Percentiles rank a stretch among this genome's conserved stretches.
phyloP scores from a whole-genome alignment of 768 basidiomycete genomes.

The Lactarius pseudohatsudake region DNA sequence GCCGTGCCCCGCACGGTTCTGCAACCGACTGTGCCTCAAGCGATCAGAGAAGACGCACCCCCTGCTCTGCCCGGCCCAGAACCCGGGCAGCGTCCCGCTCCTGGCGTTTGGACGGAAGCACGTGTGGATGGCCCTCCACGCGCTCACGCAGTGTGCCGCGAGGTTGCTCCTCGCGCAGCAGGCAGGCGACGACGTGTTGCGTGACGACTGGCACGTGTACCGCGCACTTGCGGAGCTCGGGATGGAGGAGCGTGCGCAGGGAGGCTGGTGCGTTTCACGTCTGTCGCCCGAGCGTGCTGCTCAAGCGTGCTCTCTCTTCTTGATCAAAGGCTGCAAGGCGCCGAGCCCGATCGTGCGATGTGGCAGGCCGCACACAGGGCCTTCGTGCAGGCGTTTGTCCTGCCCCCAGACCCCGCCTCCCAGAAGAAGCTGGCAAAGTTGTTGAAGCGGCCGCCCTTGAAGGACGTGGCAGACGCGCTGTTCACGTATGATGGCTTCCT shows the following conservation, averaged over 20 bases:
- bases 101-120: slow-evolving; percentile 57
- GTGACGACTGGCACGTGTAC: slow-evolving; percentile 55
- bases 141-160: slow-evolving; percentile 65
- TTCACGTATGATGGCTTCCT: slow-evolving; percentile 81
- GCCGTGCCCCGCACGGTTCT: slow-evolving; percentile 67
- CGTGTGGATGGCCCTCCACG: slow-evolving; percentile 76
- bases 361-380: slow-evolving; percentile 69
- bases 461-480: slow-evolving; percentile 53
- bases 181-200: slow-evolving; percentile 43
- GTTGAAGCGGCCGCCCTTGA: slow-evolving; percentile 49
- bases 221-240: slow-evolving; percentile 68
- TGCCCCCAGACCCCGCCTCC: slow-evolving; percentile 49
- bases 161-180: slow-evolving; percentile 57
- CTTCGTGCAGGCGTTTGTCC: slow-evolving; percentile 60
- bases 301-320: too few species aligned
- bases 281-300: slow-evolving; percentile 14
- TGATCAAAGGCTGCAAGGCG: slow-evolving; percentile 36
- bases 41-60: slow-evolving; percentile 66
- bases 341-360: slow-evolving; percentile 58
- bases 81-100: slow-evolving; percentile 64
- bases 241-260: slow-evolving; percentile 62
- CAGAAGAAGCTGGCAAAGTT: slow-evolving; percentile 59
- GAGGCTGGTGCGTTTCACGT: slow-evolving; percentile 42
- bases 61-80: slow-evolving; percentile 71
- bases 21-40: slow-evolving; percentile 72